Evolutionary conservation across 2,329 filamentous ascomycete species (phyloP), one percentile per base, ranked within the genome.

Genomic region (Penicillium sp.): DNA sequence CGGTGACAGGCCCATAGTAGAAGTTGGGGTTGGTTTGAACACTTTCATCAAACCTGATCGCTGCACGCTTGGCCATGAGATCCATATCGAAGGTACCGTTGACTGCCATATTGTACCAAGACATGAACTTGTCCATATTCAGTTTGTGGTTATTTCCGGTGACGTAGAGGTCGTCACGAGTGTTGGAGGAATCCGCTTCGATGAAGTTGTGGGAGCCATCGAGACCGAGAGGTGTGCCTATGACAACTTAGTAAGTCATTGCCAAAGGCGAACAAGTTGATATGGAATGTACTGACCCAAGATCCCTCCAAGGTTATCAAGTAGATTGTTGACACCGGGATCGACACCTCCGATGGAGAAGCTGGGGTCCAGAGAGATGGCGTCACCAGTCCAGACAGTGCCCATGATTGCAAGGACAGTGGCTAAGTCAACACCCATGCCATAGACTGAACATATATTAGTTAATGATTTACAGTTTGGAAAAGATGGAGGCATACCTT

Each of bases 131-230:
- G 13, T 75, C 73, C 72, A 85, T 76, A 66, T 84, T 81, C 69
- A 85, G 74, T 19, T 77, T 78, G 53, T 78, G 78, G 52, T 78
- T 77, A 60, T 85, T 78, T 4, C 80, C 79, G 1, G 76, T 80
- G 11, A 75, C 63, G 66, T 85, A 85, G 0, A 86, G 69, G 56
- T 85, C 83, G 35, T 79, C 76, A 3, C 83, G 77, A 0, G 81
- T 83, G 45, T 78, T 76, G 44, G 81, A 84, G 0, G 74, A 79
- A 67, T 85, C 83, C 0, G 78, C 72, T 71, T 85, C 83, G 63
- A 84, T 81, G 54, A 80, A 78, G 66, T 84, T 84, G 67, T 86
- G 83, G 3, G 78, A 79, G n/a, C 80, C 79, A 14, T 70, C 70
- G 2, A 85, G 73, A 5, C 81, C 81, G 43, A 77, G 76, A 0